Percentiles rank a stretch among this genome's conserved stretches.
Evolutionary conservation across 1,139 yeast genomes (phyloP).

Genomic region (Geotrichum macrosporum): DNA sequence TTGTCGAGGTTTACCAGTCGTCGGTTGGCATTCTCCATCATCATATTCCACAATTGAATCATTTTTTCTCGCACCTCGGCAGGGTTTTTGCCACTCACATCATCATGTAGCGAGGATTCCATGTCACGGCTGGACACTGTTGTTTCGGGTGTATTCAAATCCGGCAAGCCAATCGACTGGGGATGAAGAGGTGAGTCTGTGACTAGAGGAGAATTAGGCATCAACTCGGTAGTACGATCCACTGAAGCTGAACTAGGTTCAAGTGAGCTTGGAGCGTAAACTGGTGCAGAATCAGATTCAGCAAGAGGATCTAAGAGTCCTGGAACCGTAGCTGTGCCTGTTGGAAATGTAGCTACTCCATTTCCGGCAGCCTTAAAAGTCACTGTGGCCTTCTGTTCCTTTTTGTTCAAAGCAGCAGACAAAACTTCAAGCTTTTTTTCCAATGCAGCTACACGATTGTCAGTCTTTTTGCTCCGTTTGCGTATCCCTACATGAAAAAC

Average conservation of each 20-base stretch:
- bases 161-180: no score
- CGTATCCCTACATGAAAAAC: constrained; percentile 62
- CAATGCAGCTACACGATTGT: constrained; percentile 38
- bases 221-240: no score
- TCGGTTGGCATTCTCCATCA: constrained; percentile 30
- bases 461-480: constrained; percentile 45
- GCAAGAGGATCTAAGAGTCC: no score
- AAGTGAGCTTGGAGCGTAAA: no score
- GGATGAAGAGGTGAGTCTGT: no score
- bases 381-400: constrained; percentile 17
- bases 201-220: no score
- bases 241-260: no score
- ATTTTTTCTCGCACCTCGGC: constrained; percentile 33
- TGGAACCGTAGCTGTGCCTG: no score
- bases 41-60: constrained; percentile 33
- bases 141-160: neutral
- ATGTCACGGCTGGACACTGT: neutral
- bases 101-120: neutral
- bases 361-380: no score
- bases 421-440: constrained; percentile 38
- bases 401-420: constrained; percentile 31
- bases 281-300: no score
- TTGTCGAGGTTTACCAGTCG: constrained; percentile 29
- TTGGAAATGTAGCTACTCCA: no score
- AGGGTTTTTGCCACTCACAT: constrained; percentile 19